Conservation (phyloP, 2,329 filamentous ascomycete species). For the Boeremia lycopersici region DNA sequence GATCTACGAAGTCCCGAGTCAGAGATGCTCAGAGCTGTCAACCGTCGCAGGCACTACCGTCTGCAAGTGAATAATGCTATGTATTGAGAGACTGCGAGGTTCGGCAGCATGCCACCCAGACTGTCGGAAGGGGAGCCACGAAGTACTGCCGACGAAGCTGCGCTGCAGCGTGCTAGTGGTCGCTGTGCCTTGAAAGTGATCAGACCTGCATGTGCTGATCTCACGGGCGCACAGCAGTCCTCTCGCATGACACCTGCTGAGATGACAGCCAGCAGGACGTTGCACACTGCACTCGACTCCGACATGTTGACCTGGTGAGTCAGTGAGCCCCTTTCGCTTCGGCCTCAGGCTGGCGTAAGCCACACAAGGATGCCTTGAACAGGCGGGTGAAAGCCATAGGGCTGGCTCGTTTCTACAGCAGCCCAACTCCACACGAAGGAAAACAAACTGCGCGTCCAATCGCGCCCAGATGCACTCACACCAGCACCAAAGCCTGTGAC, state of each 20-base stretch:
- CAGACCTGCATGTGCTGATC: conserved; percentile 10
- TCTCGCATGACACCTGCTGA: neutral
- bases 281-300: neutral
- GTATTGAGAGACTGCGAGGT: neutral
- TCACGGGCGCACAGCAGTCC: conserved; percentile 14
- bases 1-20: neutral
- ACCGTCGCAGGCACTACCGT: neutral
- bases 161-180: neutral
- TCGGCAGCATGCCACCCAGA: neutral
- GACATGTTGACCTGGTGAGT: neutral
- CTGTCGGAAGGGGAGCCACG: no score
- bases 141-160: neutral
- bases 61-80: no score
- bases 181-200: conserved; percentile 11
- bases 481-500: conserved; percentile 14
- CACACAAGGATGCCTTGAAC: conserved; percentile 13
- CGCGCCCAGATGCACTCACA: conserved; percentile 12
- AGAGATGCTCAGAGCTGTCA: conserved; percentile 1
- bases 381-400: conserved; percentile 4
- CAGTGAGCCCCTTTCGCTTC: neutral
- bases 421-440: conserved; percentile 12
- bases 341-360: neutral
- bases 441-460: conserved; percentile 17
- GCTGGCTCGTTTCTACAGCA: conserved; percentile 15
- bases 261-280: neutral